Conservation (phyloP, 164 flowering plant species). For the Buxus sempervirens region DNA sequence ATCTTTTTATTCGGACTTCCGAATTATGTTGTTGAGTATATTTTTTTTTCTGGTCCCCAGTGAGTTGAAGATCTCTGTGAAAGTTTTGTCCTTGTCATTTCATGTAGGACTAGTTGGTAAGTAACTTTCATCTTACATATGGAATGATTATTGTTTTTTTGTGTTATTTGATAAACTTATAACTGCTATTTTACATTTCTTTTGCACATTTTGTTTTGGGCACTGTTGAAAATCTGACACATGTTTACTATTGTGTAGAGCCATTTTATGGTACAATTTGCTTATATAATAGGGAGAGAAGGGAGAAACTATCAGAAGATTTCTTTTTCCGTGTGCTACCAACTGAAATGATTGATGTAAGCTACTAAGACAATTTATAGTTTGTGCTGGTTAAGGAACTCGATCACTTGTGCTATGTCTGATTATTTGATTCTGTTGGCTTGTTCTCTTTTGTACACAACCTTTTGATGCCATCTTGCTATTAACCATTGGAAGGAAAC, state of each 20-base stretch:
- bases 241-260: conserved; percentile 45
- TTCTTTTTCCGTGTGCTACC: conserved; percentile 69
- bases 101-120: conserved; percentile 94
- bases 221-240: conserved; percentile 11
- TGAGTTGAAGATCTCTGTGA: conserved; percentile 90
- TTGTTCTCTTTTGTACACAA: not conserved
- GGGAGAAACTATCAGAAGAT: conserved; percentile 94
- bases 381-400: not conserved
- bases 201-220: not conserved
- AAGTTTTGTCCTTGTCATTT: conserved; percentile 75
- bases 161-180: not conserved
- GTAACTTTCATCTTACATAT: conserved; percentile 20
- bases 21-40: not conserved
- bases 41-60: conserved; percentile 28
- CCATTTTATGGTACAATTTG: conserved; percentile 95
- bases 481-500: not conserved
- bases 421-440: not conserved
- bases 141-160: not conserved
- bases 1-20: too few relatives aligned
- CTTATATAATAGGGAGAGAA: conserved; percentile 86
- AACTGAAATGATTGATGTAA: conserved; percentile 79
- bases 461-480: not conserved
- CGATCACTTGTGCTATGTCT: not conserved
- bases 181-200: conserved; percentile 5
- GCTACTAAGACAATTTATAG: conserved; percentile 15